Evolutionary conservation across 208 protist genomes (phyloP).

Genomic region (Sergeia podlipaevii): DNA sequence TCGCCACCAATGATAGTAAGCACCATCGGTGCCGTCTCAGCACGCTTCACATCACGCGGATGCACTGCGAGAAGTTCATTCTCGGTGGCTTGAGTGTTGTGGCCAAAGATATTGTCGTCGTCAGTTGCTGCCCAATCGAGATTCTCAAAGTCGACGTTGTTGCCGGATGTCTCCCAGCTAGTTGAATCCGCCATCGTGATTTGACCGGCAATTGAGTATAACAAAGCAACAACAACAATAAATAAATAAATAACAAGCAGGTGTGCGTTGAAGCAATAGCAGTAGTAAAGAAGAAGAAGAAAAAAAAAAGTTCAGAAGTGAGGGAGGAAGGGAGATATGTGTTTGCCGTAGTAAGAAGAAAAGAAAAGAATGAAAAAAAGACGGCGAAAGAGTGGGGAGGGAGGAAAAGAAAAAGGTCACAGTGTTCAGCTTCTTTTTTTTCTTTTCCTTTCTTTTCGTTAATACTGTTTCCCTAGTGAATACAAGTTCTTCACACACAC

Average conservation of each 20-base stretch:
- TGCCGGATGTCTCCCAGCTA: too few relatives aligned
- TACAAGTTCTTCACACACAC: too few relatives aligned
- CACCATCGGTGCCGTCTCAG: slow-evolving; percentile 76
- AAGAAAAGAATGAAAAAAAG: slow-evolving; percentile 13
- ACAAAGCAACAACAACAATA: background rate
- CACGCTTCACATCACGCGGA: slow-evolving; percentile 58
- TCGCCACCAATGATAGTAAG: slow-evolving; percentile 53
- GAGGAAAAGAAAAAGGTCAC: background rate
- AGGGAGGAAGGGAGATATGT: background rate
- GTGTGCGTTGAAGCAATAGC: slow-evolving; percentile 1
- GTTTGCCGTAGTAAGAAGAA: background rate
- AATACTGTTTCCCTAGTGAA: too few relatives aligned
- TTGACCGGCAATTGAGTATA: background rate
- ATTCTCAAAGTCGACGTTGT: slow-evolving; percentile 19
- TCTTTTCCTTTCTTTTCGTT: slow-evolving; percentile 7
- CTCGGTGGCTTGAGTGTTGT: background rate
- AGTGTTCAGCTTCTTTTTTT: slow-evolving; percentile 14
- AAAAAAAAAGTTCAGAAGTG: slow-evolving; percentile 5
- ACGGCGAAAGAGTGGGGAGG: slow-evolving; percentile 1
- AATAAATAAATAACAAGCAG: background rate
- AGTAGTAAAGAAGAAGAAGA: slow-evolving; percentile 7
- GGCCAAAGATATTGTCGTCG: slow-evolving; percentile 21
- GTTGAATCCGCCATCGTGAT: too few relatives aligned
- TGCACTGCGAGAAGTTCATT: slow-evolving; percentile 34
- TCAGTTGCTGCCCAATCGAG: slow-evolving; percentile 27